Evolutionary conservation across 768 basidiomycete species (phyloP).

Genomic region (Amanita pseudoporphyria): DNA sequence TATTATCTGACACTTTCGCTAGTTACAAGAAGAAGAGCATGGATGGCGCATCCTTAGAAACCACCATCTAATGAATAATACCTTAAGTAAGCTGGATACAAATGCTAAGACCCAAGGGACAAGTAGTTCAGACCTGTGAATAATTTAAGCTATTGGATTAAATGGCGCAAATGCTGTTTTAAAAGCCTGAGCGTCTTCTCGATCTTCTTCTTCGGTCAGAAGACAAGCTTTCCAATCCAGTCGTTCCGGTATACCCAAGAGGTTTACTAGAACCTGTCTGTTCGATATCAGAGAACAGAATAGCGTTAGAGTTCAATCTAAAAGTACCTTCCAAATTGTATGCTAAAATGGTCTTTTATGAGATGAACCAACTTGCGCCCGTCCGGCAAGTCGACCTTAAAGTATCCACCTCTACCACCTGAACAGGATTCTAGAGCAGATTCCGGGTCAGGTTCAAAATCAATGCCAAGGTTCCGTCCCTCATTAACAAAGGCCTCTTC

Average conservation of each 20-base stretch:
- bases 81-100: neutral
- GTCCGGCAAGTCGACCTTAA: slow-evolving; percentile 83
- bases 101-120: neutral
- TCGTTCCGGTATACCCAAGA: slow-evolving; percentile 70
- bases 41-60: slow-evolving; percentile 7
- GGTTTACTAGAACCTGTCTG: slow-evolving; percentile 72
- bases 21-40: slow-evolving; percentile 25
- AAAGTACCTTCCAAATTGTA: slow-evolving; percentile 87
- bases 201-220: slow-evolving; percentile 79
- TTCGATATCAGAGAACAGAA: slow-evolving; percentile 6
- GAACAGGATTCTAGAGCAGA: slow-evolving; percentile 45
- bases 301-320: neutral
- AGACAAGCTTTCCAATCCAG: slow-evolving; percentile 90
- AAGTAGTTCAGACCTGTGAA: neutral
- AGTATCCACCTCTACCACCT: slow-evolving; percentile 65
- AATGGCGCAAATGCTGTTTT: slow-evolving; percentile 75
- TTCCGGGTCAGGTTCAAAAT: slow-evolving; percentile 66
- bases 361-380: slow-evolving; percentile 82
- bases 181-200: slow-evolving; percentile 72
- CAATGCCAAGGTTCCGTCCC: slow-evolving; percentile 55
- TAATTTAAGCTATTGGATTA: slow-evolving; percentile 33
- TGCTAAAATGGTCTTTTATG: slow-evolving; percentile 72
- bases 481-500: slow-evolving; percentile 66
- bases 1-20: neutral
- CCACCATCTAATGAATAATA: neutral